Base-by-base conservation (phyloP, 2,329 filamentous ascomycete species). In the Trichoderma sp. region DNA sequence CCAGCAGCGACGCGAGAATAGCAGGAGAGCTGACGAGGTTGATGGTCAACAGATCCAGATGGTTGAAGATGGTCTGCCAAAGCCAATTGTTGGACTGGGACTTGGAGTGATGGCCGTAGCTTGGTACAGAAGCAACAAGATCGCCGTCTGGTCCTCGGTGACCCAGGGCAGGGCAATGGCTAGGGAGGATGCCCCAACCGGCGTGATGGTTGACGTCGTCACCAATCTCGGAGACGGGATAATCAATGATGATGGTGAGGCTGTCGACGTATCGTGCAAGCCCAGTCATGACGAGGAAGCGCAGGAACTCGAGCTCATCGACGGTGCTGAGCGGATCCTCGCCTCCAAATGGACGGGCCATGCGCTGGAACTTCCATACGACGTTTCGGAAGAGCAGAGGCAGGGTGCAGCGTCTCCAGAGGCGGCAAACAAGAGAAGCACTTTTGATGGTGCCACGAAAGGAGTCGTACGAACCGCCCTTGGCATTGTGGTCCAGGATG, bases 1-100 rank as follows among this genome's bases (percentile, higher is more conserved):
- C 85, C 5, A 90, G 78, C 58, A 92, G 79, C 0, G 83, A 83
- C 1, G 89, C 87, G 8, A 93, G 80, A 19, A 87, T 85, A 4
- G 84, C 80, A 0, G 90, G 88, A 7, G 89, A 86, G 0, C 89
- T 89, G 56, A 89, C 76, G 64, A 90, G 78, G 8, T 85, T 86
- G 68, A 90, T 75, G 53, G 82, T 79, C 56, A 80, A 69, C 8
- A 86, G 87, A 69, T 87, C 81, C 35, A 90, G 76, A 19, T 81
- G 75, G 6, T 79, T 75, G 57, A 91, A 85, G 2, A 91, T 70
- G 22, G 80, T 80, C 66, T 80, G 80, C 89, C 86, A 91, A 72
- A 86, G 82, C 76, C 80, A 83, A 69, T 80, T 80, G 39, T 76
- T 77, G 32, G 73, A 64, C 10, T 52, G 64, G 54, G 52, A 67